A percentile compares a stretch with the other conserved stretches of the same genome.
Conservation (phyloP, 2,329 filamentous ascomycete species). For the Aspergillus ustus region DNA sequence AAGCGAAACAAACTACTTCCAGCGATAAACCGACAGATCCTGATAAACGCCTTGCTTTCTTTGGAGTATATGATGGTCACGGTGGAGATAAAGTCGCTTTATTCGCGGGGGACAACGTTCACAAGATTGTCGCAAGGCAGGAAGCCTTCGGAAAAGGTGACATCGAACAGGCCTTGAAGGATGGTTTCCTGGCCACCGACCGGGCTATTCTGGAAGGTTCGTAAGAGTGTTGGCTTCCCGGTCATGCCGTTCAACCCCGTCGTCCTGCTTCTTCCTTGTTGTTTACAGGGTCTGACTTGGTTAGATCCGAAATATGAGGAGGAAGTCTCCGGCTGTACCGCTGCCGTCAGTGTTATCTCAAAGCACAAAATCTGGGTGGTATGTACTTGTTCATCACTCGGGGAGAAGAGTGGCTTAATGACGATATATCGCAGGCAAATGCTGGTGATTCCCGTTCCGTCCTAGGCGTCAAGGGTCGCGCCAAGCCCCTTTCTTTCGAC, state of each 20-base stretch:
- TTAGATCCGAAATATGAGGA: conserved; percentile 95
- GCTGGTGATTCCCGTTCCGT: conserved; percentile 95
- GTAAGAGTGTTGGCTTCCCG: conserved; percentile 27
- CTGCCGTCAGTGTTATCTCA: conserved; percentile 86
- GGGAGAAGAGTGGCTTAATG: conserved; percentile 28
- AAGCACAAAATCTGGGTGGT: conserved; percentile 94
- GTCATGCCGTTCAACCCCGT: neutral
- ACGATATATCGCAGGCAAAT: conserved; percentile 70
- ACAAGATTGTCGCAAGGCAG: conserved; percentile 93
- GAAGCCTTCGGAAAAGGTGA: conserved; percentile 89
- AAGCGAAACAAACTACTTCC: conserved; percentile 59
- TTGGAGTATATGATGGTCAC: conserved; percentile 97
- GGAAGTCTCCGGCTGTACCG: conserved; percentile 96
- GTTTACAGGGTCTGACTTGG: conserved; percentile 15
- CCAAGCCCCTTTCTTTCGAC: conserved; percentile 97
- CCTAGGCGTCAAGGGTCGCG: conserved; percentile 92
- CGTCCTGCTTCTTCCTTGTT: neutral
- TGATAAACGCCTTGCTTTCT: conserved; percentile 83
- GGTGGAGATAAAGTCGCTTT: conserved; percentile 95
- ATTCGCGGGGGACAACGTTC: conserved; percentile 89
- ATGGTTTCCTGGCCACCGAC: conserved; percentile 95
- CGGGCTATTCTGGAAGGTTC: conserved; percentile 93
- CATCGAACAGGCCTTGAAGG: conserved; percentile 94
- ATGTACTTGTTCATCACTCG: conserved; percentile 51
- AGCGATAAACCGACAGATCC: conserved; percentile 65